Percentiles rank a stretch among this genome's conserved stretches.
Evolutionary conservation across 75 land plant genomes (phyloP).

Genomic region (Isoetes taiwanensis): DNA sequence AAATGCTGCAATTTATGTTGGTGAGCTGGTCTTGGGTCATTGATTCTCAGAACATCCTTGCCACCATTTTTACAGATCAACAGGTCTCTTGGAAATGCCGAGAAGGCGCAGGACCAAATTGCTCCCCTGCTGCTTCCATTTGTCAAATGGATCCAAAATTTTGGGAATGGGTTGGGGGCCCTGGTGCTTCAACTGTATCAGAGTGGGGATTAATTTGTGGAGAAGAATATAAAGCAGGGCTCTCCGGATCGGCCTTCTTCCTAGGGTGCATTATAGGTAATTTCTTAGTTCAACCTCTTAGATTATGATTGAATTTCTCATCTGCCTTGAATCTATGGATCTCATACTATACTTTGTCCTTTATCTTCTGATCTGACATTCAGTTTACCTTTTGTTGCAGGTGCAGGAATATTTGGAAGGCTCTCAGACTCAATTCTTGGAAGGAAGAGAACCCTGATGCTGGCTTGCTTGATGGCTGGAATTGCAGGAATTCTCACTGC

Average conservation of each 20-base stretch:
- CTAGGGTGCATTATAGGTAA: background rate
- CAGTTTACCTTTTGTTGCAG: conserved; percentile 17
- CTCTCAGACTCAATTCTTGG: conserved; percentile 32
- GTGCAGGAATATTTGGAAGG: conserved; percentile 22
- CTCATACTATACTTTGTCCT: no score
- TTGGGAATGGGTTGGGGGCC: background rate
- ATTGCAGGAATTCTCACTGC: conserved; percentile 23
- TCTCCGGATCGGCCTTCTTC: background rate
- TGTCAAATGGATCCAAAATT: no score
- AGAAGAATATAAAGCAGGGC: background rate
- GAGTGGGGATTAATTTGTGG: background rate
- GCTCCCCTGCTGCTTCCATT: background rate
- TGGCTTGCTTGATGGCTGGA: conserved; percentile 26
- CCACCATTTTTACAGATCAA: conserved; percentile 36
- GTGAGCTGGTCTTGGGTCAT: conserved; percentile 30
- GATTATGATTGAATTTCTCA: background rate
- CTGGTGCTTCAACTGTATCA: background rate
- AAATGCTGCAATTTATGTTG: conserved; percentile 26
- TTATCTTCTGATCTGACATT: no score
- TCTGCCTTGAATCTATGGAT: no score
- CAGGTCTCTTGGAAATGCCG: conserved; percentile 18
- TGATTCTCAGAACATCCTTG: conserved; percentile 33
- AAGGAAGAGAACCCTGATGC: conserved; percentile 19
- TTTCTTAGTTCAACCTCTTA: background rate
- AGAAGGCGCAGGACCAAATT: background rate